A percentile compares a stretch with the other conserved stretches of the same genome.
Evolutionary conservation across 306 rosid species (phyloP).

Genomic region (Quillaja saponaria): DNA sequence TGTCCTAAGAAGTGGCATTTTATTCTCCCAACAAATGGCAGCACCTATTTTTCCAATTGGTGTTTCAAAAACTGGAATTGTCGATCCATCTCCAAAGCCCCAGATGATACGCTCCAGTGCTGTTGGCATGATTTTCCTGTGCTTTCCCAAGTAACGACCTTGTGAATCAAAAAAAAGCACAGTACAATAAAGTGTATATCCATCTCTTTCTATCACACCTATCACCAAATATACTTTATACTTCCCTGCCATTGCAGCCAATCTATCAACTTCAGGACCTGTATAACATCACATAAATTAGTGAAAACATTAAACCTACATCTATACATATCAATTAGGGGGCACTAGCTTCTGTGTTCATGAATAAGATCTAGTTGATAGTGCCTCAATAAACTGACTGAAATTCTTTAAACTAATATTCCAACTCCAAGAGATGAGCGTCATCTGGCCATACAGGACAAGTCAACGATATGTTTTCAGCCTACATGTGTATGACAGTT

Average conservation of each 20-base stretch:
- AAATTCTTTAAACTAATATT: too few species aligned
- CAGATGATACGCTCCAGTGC: slow-evolving; percentile 76
- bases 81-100: slow-evolving; percentile 98
- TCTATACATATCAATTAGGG: not conserved
- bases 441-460: too few species aligned
- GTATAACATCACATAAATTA: slow-evolving; percentile 16
- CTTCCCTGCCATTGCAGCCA: slow-evolving; percentile 96
- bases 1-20: slow-evolving; percentile 86
- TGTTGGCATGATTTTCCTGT: slow-evolving; percentile 92
- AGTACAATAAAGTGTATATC: slow-evolving; percentile 88
- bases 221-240: slow-evolving; percentile 77
- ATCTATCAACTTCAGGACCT: slow-evolving; percentile 92
- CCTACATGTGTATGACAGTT: too few species aligned
- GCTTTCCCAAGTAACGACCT: slow-evolving; percentile 86
- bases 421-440: too few species aligned
- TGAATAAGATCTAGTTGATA: not conserved
- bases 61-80: slow-evolving; percentile 88
- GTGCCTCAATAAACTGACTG: not conserved
- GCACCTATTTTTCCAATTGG: slow-evolving; percentile 90
- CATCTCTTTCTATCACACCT: slow-evolving; percentile 93
- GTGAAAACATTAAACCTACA: not conserved
- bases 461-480: too few species aligned
- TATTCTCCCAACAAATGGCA: slow-evolving; percentile 94
- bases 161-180: slow-evolving; percentile 85
- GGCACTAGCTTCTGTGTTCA: too few species aligned